Base-by-base conservation (phyloP, 805 yeast genomes). In the Candida boleticola region DNA sequence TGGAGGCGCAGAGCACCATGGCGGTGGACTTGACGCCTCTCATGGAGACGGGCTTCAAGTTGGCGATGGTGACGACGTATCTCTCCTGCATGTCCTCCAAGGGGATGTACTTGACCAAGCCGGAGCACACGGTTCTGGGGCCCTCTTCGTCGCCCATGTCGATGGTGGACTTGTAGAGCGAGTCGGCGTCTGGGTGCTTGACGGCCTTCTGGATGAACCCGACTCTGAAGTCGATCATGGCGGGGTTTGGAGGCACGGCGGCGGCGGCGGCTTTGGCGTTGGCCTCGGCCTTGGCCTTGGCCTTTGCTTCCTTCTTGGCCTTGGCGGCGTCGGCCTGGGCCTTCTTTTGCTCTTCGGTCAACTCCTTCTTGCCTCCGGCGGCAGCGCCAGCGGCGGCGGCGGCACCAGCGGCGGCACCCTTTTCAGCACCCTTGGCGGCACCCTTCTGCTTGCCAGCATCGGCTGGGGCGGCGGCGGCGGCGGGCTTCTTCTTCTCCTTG, bases 51-150 rank as follows among this genome's bases (percentile, higher is more conserved):
- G 99, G 99, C 73, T 93, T 93, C 69, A 93, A 79, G 75, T 95
- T 95, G 55, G 97, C 96, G 56, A 93, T 89, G 43, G 85, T 84
- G 36, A 93, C 85, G 39, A 92, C 95, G 56, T 78, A 79, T 65
- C 98, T 84, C 66, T 88, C 80, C 77, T 93, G 99, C 96, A 93
- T 85, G 33, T 85, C 95, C 71, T 93, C 98, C 50, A 95, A 64
- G 31, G 96, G 83, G 61, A 87, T 77, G 68, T 86, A 82, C 54
- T 88, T 88, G 49, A 89, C 97, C 57, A 93, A 76, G 54, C 99
- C 99, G 10, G 97, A 88, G 73, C 99, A 93, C 43, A 93, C 96
- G 23, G 98, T 93, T 75, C 99, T 82, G 60, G 99, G 99, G 46
- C 95, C 95, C 63, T 88, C 96, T 48, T 76, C 90, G 57, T 93